Conservation (phyloP, 257 asterid species). For the Nicotiana obtusifolia region DNA sequence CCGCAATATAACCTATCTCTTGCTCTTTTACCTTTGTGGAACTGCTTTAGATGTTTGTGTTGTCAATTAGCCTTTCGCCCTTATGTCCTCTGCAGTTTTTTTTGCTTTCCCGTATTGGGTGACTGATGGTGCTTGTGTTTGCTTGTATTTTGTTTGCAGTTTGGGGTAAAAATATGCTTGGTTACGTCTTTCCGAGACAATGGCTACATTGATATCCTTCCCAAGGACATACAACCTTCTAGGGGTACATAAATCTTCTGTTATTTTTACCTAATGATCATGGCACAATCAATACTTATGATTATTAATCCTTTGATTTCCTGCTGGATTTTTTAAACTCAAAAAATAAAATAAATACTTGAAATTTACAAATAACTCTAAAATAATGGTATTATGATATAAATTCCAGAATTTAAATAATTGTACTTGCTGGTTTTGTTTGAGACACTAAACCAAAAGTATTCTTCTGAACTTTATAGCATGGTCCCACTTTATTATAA, state of each 20-base stretch:
- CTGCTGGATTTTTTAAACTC: not conserved
- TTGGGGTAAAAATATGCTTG: slow-evolving; percentile 73
- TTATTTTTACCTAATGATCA: not conserved
- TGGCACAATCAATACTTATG: not conserved
- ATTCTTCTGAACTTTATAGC: not conserved
- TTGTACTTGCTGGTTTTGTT: not conserved
- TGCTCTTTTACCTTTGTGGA: not conserved
- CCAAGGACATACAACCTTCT: slow-evolving; percentile 48
- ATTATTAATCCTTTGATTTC: not conserved
- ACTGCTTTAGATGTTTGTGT: not conserved
- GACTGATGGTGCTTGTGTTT: not conserved
- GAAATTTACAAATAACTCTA: not conserved
- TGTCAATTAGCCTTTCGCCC: not conserved
- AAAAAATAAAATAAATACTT: not conserved
- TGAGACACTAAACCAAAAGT: not conserved
- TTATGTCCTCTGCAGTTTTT: not conserved
- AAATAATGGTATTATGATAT: not conserved
- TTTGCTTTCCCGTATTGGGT: not conserved
- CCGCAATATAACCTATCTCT: not conserved
- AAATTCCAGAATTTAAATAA: not conserved
- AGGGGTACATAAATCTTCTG: slow-evolving; percentile 35
- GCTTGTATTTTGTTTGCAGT: slow-evolving; percentile 34
- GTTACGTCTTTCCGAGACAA: slow-evolving; percentile 92
- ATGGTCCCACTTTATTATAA: not conserved
- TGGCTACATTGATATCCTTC: slow-evolving; percentile 81